A percentile compares a stretch with the other conserved stretches of the same genome.
phyloP scores from a whole-genome alignment of 768 basidiomycete species.

The Calocybe cyanea region DNA sequence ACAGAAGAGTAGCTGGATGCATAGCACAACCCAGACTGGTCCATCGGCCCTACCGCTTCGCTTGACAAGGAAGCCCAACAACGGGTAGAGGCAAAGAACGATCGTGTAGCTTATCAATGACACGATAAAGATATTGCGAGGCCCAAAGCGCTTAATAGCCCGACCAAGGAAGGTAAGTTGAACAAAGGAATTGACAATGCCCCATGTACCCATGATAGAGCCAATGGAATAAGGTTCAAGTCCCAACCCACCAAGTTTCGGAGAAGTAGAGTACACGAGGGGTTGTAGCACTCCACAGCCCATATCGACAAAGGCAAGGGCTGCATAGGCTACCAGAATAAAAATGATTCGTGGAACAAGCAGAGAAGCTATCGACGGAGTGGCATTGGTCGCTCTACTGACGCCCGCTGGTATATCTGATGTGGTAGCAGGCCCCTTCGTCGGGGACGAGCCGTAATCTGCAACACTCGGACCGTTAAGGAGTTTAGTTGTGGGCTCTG shows the following conservation, averaged over 20 bases:
- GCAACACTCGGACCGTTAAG: conserved; percentile 4
- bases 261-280: conserved; percentile 53
- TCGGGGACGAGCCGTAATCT: conserved; percentile 11
- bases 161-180: conserved; percentile 51
- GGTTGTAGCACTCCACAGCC: conserved; percentile 32
- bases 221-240: conserved; percentile 62
- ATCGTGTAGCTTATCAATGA: conserved; percentile 25
- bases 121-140: conserved; percentile 43
- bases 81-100: conserved; percentile 29
- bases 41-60: conserved; percentile 30
- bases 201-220: conserved; percentile 47
- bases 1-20: conserved; percentile 27
- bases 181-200: conserved; percentile 49
- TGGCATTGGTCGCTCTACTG: conserved; percentile 5
- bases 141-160: conserved; percentile 49
- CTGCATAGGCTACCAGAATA: conserved; percentile 27
- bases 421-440: conserved; percentile 2
- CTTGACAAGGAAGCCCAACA: conserved; percentile 29
- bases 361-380: conserved; percentile 19
- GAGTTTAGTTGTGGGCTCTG: conserved; percentile 15
- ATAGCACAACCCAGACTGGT: conserved; percentile 25
- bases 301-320: conserved; percentile 37
- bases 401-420: not conserved
- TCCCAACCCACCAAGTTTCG: conserved; percentile 61
- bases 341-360: conserved; percentile 28